A percentile compares a stretch with the other conserved stretches of the same genome.
Conservation (phyloP, 2,329 filamentous ascomycete species). For the Ceratocystis harringtonii region DNA sequence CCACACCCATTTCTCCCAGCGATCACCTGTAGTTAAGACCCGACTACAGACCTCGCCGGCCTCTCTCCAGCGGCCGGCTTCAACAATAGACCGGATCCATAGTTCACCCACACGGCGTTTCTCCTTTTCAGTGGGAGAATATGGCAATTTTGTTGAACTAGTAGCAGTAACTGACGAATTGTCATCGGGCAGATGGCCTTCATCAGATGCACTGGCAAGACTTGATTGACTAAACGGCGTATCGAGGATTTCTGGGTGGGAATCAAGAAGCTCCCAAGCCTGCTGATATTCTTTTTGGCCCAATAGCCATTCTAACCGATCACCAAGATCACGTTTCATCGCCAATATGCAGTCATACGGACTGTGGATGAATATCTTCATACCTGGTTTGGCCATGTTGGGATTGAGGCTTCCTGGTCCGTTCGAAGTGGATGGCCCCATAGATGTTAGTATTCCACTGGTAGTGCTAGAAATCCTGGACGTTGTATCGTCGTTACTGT, state of each 20-base stretch:
- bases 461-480: slow-evolving; percentile 30
- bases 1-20: slow-evolving; percentile 96
- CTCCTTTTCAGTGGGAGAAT: slow-evolving; percentile 53
- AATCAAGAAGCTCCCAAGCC: slow-evolving; percentile 78
- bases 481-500: slow-evolving; percentile 42
- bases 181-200: slow-evolving; percentile 37
- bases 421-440: slow-evolving; percentile 22
- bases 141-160: slow-evolving; percentile 36
- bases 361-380: slow-evolving; percentile 83
- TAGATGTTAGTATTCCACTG: slow-evolving; percentile 15
- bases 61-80: slow-evolving; percentile 55
- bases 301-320: slow-evolving; percentile 75
- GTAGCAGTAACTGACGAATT: slow-evolving; percentile 26
- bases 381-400: slow-evolving; percentile 39
- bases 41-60: slow-evolving; percentile 72
- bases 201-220: slow-evolving; percentile 35
- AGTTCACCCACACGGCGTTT: slow-evolving; percentile 83
- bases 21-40: slow-evolving; percentile 60
- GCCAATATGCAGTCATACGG: slow-evolving; percentile 94
- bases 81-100: slow-evolving; percentile 78
- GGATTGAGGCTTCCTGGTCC: slow-evolving; percentile 30
- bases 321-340: slow-evolving; percentile 69
- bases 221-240: slow-evolving; percentile 30
- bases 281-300: slow-evolving; percentile 67
- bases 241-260: slow-evolving; percentile 61